Base-by-base conservation (phyloP, 169 alveolate genomes). In the Cryptosporidium meleagridis region DNA sequence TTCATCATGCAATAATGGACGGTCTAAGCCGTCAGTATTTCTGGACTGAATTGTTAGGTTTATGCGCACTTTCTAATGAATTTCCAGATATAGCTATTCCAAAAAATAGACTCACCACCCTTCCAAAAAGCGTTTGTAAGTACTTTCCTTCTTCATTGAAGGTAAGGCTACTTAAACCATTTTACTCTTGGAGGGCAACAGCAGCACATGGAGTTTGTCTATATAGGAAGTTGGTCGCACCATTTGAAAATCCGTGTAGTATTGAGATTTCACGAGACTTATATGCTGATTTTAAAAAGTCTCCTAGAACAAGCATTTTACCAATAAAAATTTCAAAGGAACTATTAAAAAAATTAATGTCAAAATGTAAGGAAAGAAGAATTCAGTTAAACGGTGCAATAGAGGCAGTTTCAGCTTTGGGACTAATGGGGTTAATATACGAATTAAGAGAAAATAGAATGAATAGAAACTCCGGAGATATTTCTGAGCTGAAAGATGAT, bases 1-100 rank as follows among this genome's bases (percentile, higher is more conserved):
- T 92, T 44, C 94, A 92, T 39, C 94, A 92, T 86, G 87, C 94
- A 69, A 75, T 86, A 39, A 87, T 92, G 80, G 94, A 92, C 52
- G 94, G 94, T 44, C 51, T 92, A 18, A 87, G 93, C 70, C 75
- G 94, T 26, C 91, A 92, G 62, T 69, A 92, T 26, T 92, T 92
- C 55, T 92, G 94, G 94, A 91, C 91, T 14, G 94, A 92, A 37
- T 65, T 80, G 9, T 58, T 80, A 12, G 89, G 89, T 9, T 80
- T 80, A 65, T 80, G 89, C 45, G 35, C 44, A n/a, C 69, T 80
- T 44, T 62, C 75, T 10, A 80, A 80, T 41, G 75, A 62, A 33
- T 80, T 61, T 45, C 89, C 72, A 44, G 89, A 67, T 35, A 62
- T 65, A 23, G 39, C 65, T 12, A 80, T 80, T 61, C 89, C 89